Percentiles rank a stretch among this genome's conserved stretches.
phyloP scores from a whole-genome alignment of 2,329 filamentous ascomycete genomes.

The Hypoxylon sp. region DNA sequence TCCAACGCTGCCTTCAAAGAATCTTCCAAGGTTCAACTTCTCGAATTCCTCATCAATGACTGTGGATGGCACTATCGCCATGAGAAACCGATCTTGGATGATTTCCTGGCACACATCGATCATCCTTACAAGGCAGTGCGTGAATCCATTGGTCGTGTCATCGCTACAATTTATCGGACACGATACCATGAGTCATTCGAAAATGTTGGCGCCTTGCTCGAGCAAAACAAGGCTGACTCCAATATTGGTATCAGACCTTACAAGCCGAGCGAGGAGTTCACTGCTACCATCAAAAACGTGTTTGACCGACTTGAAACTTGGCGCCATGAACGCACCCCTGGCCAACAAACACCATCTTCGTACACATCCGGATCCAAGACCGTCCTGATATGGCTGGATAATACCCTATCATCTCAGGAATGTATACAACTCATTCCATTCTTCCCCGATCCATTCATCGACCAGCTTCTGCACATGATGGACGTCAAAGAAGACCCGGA shows the following conservation, averaged over 20 bases:
- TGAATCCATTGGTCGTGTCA: conserved; percentile 89
- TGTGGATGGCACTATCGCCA: conserved; percentile 96
- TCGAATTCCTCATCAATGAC: conserved; percentile 88
- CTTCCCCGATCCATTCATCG: conserved; percentile 89
- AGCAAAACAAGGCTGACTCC: conserved; percentile 79
- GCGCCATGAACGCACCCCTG: conserved; percentile 83
- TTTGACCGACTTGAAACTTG: conserved; percentile 85
- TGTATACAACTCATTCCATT: conserved; percentile 91
- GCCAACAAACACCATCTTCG: conserved; percentile 90
- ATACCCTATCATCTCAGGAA: conserved; percentile 87
- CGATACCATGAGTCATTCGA: conserved; percentile 94
- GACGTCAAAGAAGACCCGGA: conserved; percentile 99
- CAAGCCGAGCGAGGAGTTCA: conserved; percentile 77
- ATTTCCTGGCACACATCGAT: conserved; percentile 91
- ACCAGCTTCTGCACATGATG: conserved; percentile 98
- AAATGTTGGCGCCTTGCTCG: conserved; percentile 77
- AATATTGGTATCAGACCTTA: conserved; percentile 89
- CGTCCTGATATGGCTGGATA: conserved; percentile 93
- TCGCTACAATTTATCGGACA: conserved; percentile 88
- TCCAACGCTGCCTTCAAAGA: conserved; percentile 99
- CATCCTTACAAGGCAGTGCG: conserved; percentile 98
- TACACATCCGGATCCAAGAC: conserved; percentile 98
- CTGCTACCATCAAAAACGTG: conserved; percentile 74
- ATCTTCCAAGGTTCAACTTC: conserved; percentile 90
- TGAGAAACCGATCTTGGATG: conserved; percentile 84